phyloP scores from a whole-genome alignment of 495 filamentous ascomycete species.

The Astrothelium subdiscretum region DNA sequence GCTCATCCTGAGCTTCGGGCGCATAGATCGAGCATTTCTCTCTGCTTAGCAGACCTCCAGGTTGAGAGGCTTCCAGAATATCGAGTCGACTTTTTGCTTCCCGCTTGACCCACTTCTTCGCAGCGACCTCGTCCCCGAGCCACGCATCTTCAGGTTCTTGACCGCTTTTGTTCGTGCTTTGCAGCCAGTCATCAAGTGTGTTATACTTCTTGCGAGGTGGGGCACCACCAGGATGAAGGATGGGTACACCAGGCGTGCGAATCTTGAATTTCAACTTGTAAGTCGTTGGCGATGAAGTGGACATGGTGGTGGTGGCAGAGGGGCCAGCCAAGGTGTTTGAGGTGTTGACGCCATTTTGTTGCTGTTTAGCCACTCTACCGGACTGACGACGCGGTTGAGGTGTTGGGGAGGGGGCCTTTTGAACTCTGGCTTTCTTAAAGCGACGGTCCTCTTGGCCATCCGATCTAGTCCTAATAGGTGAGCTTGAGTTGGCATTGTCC shows the following conservation, averaged over 20 bases:
- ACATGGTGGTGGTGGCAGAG: conserved; percentile 3
- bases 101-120: conserved; percentile 45
- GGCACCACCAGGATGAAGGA: conserved; percentile 44
- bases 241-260: conserved; percentile 38
- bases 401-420: not conserved
- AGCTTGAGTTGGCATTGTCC: not conserved
- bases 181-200: conserved; percentile 48
- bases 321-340: conserved; percentile 6
- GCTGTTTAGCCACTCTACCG: not conserved
- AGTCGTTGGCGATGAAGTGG: conserved; percentile 24
- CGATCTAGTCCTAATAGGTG: not conserved
- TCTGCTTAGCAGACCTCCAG: conserved; percentile 61
- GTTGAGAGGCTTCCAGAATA: conserved; percentile 57
- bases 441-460: conserved; percentile 1
- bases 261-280: conserved; percentile 37
- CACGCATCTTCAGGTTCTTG: conserved; percentile 27
- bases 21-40: conserved; percentile 62
- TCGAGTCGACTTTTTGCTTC: conserved; percentile 46
- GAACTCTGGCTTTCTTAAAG: not conserved
- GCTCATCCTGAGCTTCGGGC: conserved; percentile 64
- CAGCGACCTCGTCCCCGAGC: conserved; percentile 32
- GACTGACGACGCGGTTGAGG: not conserved
- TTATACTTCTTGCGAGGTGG: conserved; percentile 31
- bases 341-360: not conserved
- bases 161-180: conserved; percentile 14